Conservation (phyloP, 2,329 filamentous ascomycete genomes). For the Apiospora marii region DNA sequence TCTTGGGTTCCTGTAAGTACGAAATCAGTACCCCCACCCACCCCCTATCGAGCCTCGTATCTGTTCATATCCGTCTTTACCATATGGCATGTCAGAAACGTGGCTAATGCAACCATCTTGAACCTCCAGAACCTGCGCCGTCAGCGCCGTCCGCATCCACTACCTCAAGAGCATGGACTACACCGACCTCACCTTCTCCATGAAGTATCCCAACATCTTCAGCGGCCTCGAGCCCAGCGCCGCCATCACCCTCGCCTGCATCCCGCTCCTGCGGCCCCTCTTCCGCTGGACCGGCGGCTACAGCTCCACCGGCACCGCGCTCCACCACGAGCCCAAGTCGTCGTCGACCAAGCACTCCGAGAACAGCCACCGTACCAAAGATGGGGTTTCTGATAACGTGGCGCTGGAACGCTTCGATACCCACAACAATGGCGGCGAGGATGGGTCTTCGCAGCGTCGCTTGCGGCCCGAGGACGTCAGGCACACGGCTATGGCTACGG, state of each 20-base stretch:
- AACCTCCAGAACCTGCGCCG: slow-evolving; percentile 14
- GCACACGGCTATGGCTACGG: not conserved
- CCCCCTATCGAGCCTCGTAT: not conserved
- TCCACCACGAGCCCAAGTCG: not conserved
- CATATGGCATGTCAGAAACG: no score
- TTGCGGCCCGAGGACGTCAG: not conserved
- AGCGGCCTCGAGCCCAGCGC: slow-evolving; percentile 24
- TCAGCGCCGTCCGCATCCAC: slow-evolving; percentile 23
- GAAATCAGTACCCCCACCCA: not conserved
- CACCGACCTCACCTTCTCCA: slow-evolving; percentile 24
- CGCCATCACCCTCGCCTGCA: slow-evolving; percentile 23
- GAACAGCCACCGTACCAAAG: not conserved
- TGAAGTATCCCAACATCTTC: slow-evolving; percentile 21
- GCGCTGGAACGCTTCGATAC: no score
- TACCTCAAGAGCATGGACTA: slow-evolving; percentile 24
- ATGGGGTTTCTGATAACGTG: no score
- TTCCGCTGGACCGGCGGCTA: slow-evolving; percentile 8
- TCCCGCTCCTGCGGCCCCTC: slow-evolving; percentile 26
- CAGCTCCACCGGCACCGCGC: slow-evolving; percentile 17
- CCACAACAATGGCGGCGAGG: not conserved
- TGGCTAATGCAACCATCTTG: not conserved
- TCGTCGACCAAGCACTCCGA: not conserved
- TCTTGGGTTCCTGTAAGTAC: slow-evolving; percentile 24
- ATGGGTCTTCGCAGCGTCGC: not conserved
- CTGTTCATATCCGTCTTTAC: not conserved